Evolutionary conservation across 2,329 filamentous ascomycete genomes (phyloP), one percentile per base, ranked within the genome.

Genomic region (Scytalidium sp.): DNA sequence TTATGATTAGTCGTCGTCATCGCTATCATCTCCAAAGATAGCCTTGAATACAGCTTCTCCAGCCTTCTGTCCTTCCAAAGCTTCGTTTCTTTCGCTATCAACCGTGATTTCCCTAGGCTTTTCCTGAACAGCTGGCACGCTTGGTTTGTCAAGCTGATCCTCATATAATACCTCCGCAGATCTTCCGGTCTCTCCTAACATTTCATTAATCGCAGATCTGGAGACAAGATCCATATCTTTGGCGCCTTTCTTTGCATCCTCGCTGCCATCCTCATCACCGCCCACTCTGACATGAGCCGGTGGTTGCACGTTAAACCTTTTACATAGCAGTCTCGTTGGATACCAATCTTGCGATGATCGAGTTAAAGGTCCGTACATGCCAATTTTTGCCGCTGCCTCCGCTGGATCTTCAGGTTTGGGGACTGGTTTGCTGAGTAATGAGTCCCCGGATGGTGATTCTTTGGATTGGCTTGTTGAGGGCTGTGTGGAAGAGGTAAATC

Each of bases 361-460:
- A 3, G 94, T 99, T 82, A 97, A 80, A 13, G 84, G 79, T 1
- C 94, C 94, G 69, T 92, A 97, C 91, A 97, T 96, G 50, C 90
- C 91, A 64, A 97, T 73, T 61, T 80, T 88, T 7, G 94, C 94
- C 1, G 94, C 94, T 59, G 90, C 85, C 64, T 92, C 87, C 10
- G 90, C 90, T 0, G 92, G 86, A 61, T 96, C 88, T 53, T 84
- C 76, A 3, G 78, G 76, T 59, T 85, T 90, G 20, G 71, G 67
- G 8, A 70, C 59, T 0, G 75, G 73, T 50, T 73, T 77, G 44
- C 69, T 72, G 15, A 83, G 69, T 7, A 80, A 53, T 1, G 64
- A 53, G 2, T 61, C 72, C 9, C 64, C 61, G 1, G 67, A 61
- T 1, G 61, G 49, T 7, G 64, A 52, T 8, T 47, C 58, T 54